Base-by-base conservation (phyloP, 2,329 filamentous ascomycete genomes). In the Trichoderma koningii region DNA sequence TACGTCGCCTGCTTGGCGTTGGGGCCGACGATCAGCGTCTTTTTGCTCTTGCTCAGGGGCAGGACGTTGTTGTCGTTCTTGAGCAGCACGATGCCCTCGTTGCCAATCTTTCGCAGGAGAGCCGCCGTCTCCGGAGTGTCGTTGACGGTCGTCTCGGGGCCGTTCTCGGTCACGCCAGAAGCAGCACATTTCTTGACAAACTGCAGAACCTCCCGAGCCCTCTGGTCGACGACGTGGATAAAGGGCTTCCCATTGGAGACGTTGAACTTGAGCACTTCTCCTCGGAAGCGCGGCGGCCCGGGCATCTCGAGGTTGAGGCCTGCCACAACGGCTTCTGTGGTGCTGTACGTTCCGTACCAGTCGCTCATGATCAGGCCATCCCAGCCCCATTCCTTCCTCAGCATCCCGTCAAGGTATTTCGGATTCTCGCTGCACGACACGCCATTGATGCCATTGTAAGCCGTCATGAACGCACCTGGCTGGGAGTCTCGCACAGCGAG, bases 1-100 rank as follows among this genome's bases (percentile, higher is more conserved):
- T 85, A 85, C 2, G 81, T 82, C 1, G 83, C 79, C 50, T 81
- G 73, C 71, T 85, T 86, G 9, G 84, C 83, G 68, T 87, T 86
- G 17, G 84, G 84, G 0, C 85, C 85, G 34, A 87, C 78, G 34
- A 87, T 76, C 23, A 86, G 78, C 0, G 83, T 85, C 69, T 85
- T 87, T 70, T 86, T 87, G 45, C 85, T 79, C 70, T 86, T 88
- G 41, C 83, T 83, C 3, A 89, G 74, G 0, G 90, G 90, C 1
- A 93, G 79, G 0, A 88, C 73, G 15, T 79, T 79, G 44, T 83
- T 82, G 14, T 91, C 83, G 69, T 93, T 93, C 77, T 92, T 92
- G 55, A 93, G 78, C 14, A 93, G 80, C 1, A 92, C 89, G 9
- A 91, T 87, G 3, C 87, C 87, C 72, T 92, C 88, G 5, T 86